Evolutionary conservation across 23 red algal species (phyloP).

Genomic region (Pyropia yezoensis): DNA sequence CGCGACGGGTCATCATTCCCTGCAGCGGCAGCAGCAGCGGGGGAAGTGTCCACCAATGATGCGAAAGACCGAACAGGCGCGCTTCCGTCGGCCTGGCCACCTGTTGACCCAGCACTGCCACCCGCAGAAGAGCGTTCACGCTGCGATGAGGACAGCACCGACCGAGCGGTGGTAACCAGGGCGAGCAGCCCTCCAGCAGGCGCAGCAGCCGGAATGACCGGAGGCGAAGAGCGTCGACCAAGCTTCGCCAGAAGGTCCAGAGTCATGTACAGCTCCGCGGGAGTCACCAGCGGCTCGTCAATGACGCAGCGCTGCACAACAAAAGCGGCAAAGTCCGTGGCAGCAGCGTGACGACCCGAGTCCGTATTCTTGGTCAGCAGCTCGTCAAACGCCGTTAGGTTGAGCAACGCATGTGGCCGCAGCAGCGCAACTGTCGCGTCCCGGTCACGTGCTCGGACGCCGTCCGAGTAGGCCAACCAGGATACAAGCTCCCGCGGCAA

Average conservation of each 20-base stretch:
- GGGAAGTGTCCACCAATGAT: background rate
- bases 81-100: no score
- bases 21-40: slow-evolving; percentile 8
- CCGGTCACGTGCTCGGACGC: slow-evolving; percentile 33
- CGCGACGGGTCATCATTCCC: slow-evolving; percentile 11
- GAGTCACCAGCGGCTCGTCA: slow-evolving; percentile 48
- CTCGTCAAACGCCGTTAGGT: slow-evolving; percentile 59
- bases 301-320: slow-evolving; percentile 52
- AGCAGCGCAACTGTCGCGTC: slow-evolving; percentile 48
- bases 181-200: slow-evolving; percentile 21
- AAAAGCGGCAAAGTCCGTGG: slow-evolving; percentile 61
- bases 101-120: no score
- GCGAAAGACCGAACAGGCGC: background rate
- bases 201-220: slow-evolving; percentile 12
- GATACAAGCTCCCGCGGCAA: slow-evolving; percentile 62
- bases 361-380: slow-evolving; percentile 66
- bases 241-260: slow-evolving; percentile 61
- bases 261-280: slow-evolving; percentile 56
- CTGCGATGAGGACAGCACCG: no score
- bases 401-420: slow-evolving; percentile 29
- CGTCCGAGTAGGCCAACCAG: slow-evolving; percentile 76
- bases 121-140: no score
- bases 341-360: slow-evolving; percentile 47
- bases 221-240: slow-evolving; percentile 14
- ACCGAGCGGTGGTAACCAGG: slow-evolving; percentile 33